These are phyloP conservation scores for Clarireedia sp. DNA, from an alignment of 2,329 filamentous ascomycete genomes.

Conservation along the genomic window DNA sequence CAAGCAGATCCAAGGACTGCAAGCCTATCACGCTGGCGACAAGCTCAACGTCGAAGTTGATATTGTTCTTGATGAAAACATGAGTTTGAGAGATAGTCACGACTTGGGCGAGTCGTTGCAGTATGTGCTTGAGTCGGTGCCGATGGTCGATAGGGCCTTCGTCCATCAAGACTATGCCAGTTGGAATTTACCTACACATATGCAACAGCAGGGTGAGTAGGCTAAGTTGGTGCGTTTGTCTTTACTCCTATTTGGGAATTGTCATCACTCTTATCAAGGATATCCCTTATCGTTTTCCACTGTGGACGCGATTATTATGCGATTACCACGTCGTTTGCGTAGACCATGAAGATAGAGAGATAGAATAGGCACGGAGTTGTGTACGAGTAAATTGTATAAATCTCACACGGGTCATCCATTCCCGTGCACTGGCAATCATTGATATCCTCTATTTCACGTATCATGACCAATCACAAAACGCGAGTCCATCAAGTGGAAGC, in stretches of 20 bases:
- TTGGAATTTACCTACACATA: slow-evolving; percentile 30
- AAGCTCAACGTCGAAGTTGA: slow-evolving; percentile 57
- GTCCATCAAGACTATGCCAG: slow-evolving; percentile 34
- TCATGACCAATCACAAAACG: too few species aligned
- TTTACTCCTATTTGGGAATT: not conserved
- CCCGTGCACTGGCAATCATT: too few species aligned
- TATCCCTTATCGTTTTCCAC: too few species aligned
- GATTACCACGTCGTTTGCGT: too few species aligned
- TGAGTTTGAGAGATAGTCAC: slow-evolving; percentile 44
- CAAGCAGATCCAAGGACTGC: slow-evolving; percentile 45
- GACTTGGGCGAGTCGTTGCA: slow-evolving; percentile 57
- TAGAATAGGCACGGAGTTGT: too few species aligned
- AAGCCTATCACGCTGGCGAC: slow-evolving; percentile 54
- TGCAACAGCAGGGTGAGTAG: slow-evolving; percentile 27
- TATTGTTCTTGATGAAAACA: slow-evolving; percentile 46
- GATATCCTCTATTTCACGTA: too few species aligned
- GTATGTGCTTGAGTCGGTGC: slow-evolving; percentile 48
- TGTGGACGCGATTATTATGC: too few species aligned
- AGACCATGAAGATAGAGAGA: too few species aligned
- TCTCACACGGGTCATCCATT: too few species aligned
- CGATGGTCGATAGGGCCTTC: slow-evolving; percentile 34
- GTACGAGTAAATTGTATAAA: too few species aligned
- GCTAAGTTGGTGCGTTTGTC: not conserved
- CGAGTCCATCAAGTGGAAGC: too few species aligned
- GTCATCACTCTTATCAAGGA: too few species aligned